Evolutionary conservation across 1,284 basidiomycete genomes (phyloP).

Genomic region (Athelia psychrophila): DNA sequence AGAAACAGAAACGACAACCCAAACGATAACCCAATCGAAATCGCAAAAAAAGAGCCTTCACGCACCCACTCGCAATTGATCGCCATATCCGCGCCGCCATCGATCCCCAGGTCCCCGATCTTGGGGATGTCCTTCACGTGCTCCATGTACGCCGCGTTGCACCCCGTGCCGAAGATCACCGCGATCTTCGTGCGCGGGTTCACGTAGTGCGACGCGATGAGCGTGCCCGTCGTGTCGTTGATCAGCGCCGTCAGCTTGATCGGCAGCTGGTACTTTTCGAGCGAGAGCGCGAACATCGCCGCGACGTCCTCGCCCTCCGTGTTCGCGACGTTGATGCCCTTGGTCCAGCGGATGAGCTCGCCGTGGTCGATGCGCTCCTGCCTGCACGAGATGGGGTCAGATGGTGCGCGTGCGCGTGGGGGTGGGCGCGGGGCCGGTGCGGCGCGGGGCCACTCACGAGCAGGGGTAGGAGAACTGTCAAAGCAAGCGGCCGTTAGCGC

Average conservation of each 20-base stretch:
- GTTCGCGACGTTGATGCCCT: conserved; percentile 92
- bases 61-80: conserved; percentile 96
- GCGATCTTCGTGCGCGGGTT: conserved; percentile 90
- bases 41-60: too few relatives aligned
- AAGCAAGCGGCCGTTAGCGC: background rate
- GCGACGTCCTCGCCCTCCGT: conserved; percentile 94
- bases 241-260: conserved; percentile 84
- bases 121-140: conserved; percentile 76
- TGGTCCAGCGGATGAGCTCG: conserved; percentile 96
- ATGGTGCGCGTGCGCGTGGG: too few relatives aligned
- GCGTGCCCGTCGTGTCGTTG: conserved; percentile 96
- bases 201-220: conserved; percentile 97
- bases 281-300: conserved; percentile 85
- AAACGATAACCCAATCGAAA: too few relatives aligned
- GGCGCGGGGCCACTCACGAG: conserved; percentile 72
- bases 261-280: conserved; percentile 72
- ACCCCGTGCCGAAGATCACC: conserved; percentile 97
- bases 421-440: too few relatives aligned
- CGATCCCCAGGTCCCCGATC: conserved; percentile 74
- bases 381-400: conserved; percentile 42
- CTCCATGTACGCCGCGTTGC: conserved; percentile 98
- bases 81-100: conserved; percentile 76
- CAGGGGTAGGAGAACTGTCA: conserved; percentile 90
- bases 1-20: too few relatives aligned
- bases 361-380: conserved; percentile 96